Base-by-base conservation (phyloP, 371 early-diverging fungal species). In the Mucor indicus region DNA sequence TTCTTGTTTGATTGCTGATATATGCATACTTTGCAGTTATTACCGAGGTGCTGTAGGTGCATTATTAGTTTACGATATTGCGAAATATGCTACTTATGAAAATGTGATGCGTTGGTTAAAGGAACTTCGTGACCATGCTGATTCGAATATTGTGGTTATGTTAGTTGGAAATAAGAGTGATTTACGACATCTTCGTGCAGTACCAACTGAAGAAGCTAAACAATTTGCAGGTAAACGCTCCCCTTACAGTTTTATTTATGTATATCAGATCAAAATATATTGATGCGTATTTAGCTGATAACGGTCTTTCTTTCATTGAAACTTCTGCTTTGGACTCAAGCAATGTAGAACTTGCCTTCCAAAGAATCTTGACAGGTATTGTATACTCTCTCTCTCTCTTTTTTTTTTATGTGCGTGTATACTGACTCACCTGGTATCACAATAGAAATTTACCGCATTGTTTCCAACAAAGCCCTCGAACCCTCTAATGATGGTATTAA, bases 1-100 rank as follows among this genome's bases (percentile, higher is more conserved):
- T 9, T 13, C 15, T 22, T 21, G 25, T 19, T 37, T 42, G 9
- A 4, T 25, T 16, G 15, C 0, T 17, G 10, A 2, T 30, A 17
- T 7, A 33, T 21, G 1, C 19, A n/a, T 24, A 11, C 7, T 48
- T 33, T 22, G 11, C 54, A 90, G 90, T 21, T 98, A 99, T 77
- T 99, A 99, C 72, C 95, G 99, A 63, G 99, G 99, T 13, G 98
- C 99, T n/a, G 91, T 93, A 10, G 99, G 99, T 36, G 99, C 99
- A 33, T 80, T 99, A 57, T 80, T 99, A 32, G 99, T 99, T 12
- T 99, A 99, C 66, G 99, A 99, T 75, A 95, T 99, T 68, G 89
- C 99, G 37, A 93, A 96, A 72, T 92, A 96, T 60, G 68, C 77
- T 13, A 95, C 98, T 12, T 96, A 95, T 62, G 95, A 96, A 68